phyloP scores from a whole-genome alignment of 1,284 basidiomycete species.

The Ceratobasidium sp. region DNA sequence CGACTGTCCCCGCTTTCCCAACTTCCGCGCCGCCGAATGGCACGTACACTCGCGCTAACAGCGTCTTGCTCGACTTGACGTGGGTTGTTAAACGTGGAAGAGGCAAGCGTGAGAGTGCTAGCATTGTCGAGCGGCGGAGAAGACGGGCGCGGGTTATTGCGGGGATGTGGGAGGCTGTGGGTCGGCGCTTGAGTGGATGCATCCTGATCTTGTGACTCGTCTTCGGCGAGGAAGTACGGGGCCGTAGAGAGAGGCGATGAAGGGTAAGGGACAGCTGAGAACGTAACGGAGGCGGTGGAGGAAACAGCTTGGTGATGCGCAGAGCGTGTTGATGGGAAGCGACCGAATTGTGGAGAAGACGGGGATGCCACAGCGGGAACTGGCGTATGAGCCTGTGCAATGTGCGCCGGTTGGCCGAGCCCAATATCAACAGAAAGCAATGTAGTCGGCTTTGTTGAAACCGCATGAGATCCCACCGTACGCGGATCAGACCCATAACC shows the following conservation, averaged over 20 bases:
- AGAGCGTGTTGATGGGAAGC: constrained; percentile 61
- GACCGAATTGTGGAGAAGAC: constrained; percentile 46
- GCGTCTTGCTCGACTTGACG: constrained; percentile 68
- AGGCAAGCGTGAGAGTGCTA: constrained; percentile 90
- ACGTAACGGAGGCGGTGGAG: constrained; percentile 72
- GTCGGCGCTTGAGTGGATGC: constrained; percentile 77
- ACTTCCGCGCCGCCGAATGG: constrained; percentile 79
- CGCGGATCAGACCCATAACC: constrained; percentile 62
- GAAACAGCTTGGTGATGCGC: constrained; percentile 68
- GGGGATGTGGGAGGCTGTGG: constrained; percentile 90
- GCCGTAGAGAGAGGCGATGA: constrained; percentile 42
- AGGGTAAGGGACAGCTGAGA: constrained; percentile 57
- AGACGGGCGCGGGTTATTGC: constrained; percentile 92
- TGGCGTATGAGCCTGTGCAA: constrained; percentile 76
- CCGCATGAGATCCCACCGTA: constrained; percentile 74
- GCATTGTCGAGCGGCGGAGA: constrained; percentile 92
- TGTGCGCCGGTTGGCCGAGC: constrained; percentile 79
- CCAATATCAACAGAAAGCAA: constrained; percentile 86
- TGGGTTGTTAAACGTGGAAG: constrained; percentile 85
- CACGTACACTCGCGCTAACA: constrained; percentile 77
- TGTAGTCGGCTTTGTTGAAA: constrained; percentile 95
- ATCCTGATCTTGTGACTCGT: constrained; percentile 35
- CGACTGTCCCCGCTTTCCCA: constrained; percentile 86
- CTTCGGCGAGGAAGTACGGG: constrained; percentile 41
- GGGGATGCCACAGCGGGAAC: constrained; percentile 45